These are phyloP conservation scores for Aphanomyces invadans DNA, from an alignment of 352 stramenopile genomes.

Conservation along the genomic window DNA sequence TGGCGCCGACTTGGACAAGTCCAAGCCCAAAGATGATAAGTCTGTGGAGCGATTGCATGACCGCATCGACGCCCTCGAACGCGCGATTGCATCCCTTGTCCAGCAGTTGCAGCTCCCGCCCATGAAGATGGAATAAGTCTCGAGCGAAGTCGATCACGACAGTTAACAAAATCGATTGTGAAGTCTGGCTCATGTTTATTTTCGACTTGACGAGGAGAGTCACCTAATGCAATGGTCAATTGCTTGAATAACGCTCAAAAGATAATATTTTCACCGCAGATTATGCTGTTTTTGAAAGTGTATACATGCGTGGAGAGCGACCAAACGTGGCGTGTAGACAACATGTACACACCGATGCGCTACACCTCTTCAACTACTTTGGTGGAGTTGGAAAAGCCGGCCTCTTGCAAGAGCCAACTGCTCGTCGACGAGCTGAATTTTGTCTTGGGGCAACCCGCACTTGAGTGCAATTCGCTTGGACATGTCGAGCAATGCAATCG, in stretches of 20 bases:
- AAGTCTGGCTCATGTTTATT: too few species aligned
- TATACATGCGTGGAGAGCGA: too few species aligned
- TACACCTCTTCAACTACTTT: neutral
- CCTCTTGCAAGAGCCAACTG: neutral
- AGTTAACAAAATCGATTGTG: too few species aligned
- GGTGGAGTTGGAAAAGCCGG: too few species aligned
- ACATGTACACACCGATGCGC: neutral
- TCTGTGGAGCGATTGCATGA: neutral
- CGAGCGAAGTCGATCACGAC: too few species aligned
- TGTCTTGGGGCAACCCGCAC: conserved; percentile 1
- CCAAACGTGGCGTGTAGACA: neutral
- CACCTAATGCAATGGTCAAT: too few species aligned
- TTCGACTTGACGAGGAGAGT: too few species aligned
- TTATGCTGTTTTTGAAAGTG: too few species aligned
- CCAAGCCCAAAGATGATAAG: neutral
- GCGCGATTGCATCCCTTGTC: neutral
- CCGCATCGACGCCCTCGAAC: neutral
- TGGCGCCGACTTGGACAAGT: neutral
- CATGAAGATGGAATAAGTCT: too few species aligned
- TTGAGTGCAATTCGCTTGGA: neutral
- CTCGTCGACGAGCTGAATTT: neutral
- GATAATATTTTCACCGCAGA: neutral
- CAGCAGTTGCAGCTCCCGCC: neutral
- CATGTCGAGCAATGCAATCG: neutral
- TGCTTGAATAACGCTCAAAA: too few species aligned